Evolutionary conservation across 140 eudicot genomes (phyloP).

Genomic region (Bidens hawaiensis): DNA sequence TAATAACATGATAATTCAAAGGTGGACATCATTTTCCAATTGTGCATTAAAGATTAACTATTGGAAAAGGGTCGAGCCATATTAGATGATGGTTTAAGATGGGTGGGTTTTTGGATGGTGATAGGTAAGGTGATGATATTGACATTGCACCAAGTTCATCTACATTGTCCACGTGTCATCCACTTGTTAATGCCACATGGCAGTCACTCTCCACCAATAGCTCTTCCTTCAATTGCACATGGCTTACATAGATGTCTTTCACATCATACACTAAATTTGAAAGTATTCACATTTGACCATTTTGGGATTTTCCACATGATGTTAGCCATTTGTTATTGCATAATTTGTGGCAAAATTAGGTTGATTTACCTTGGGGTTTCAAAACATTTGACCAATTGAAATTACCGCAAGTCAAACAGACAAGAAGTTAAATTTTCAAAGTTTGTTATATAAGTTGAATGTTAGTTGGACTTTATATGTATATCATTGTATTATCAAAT

Average conservation of each 20-base stretch:
- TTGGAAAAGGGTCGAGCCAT: conserved; percentile 25
- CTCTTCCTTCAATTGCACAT: conserved; percentile 26
- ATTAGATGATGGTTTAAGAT: conserved; percentile 32
- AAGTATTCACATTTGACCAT: conserved; percentile 7
- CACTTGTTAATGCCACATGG: conserved; percentile 33
- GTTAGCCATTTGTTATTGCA: conserved; percentile 22
- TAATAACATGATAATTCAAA: conserved; percentile 7
- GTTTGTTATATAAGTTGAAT: not conserved
- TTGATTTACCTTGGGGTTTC: not conserved
- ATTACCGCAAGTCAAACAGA: not conserved
- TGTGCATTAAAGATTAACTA: conserved; percentile 17
- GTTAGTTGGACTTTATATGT: too few species aligned
- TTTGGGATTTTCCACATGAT: conserved; percentile 8
- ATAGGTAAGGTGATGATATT: conserved; percentile 22
- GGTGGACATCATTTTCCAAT: conserved; percentile 30
- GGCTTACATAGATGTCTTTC: conserved; percentile 20
- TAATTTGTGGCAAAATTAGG: conserved; percentile 23
- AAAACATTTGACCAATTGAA: not conserved
- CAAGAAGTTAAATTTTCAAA: not conserved
- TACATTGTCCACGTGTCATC: conserved; percentile 21
- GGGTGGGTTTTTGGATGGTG: conserved; percentile 25
- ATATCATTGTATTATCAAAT: too few species aligned
- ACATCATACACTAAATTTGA: conserved; percentile 25
- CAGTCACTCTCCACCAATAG: conserved; percentile 35
- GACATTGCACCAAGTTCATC: conserved; percentile 20